These are phyloP conservation scores for Stenogyne calaminthoides DNA, from an alignment of 305 asterid species.

Conservation along the genomic window DNA sequence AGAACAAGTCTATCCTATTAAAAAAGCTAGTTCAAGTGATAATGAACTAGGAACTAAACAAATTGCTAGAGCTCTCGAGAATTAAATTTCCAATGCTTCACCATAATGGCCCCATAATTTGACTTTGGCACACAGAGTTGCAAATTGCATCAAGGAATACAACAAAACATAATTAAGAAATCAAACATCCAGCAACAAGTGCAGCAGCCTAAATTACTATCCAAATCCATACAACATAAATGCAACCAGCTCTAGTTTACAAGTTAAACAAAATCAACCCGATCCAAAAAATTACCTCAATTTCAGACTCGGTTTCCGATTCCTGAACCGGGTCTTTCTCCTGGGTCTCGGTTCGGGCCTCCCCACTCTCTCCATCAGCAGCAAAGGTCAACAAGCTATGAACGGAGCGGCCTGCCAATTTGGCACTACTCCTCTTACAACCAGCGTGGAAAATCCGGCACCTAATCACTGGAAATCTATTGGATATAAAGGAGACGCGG, in stretches of 20 bases:
- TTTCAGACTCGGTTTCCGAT: conserved; percentile 39
- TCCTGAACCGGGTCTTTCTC: conserved; percentile 39
- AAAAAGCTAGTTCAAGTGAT: conserved; percentile 6
- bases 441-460: conserved; percentile 31
- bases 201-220: background rate
- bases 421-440: conserved; percentile 29
- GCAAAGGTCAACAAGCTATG: conserved; percentile 35
- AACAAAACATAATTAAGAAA: background rate
- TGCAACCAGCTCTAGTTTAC: background rate
- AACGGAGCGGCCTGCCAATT: conserved; percentile 35
- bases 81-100: conserved; percentile 19
- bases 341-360: conserved; percentile 46
- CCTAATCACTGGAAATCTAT: conserved; percentile 30
- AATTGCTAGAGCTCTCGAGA: background rate
- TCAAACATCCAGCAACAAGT: background rate
- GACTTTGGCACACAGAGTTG: background rate
- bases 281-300: conserved; percentile 36
- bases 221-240: conserved; percentile 18
- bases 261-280: background rate
- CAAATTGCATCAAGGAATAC: background rate
- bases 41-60: conserved; percentile 5
- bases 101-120: conserved; percentile 2
- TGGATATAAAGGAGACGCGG: conserved; percentile 34
- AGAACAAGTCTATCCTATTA: background rate
- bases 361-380: conserved; percentile 47